A percentile compares a stretch with the other conserved stretches of the same genome.
These are phyloP conservation scores for Backusella morwellensis DNA, from an alignment of 192 early-diverging fungal genomes.

Conservation along the genomic window DNA sequence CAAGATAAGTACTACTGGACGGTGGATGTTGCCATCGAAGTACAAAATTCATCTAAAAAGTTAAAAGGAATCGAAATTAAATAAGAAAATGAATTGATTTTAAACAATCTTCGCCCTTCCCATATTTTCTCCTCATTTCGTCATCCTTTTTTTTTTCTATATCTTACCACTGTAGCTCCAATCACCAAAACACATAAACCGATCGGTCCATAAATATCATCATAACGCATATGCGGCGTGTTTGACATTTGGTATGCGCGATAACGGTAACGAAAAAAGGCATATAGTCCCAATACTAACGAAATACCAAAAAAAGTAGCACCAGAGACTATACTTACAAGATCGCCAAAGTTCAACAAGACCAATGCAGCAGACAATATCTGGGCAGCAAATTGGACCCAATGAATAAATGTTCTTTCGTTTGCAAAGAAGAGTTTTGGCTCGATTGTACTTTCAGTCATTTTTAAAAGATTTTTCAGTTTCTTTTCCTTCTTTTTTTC, in stretches of 20 bases:
- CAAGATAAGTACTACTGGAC: background rate
- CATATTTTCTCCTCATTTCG: background rate
- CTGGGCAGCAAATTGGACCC: conserved; percentile 77
- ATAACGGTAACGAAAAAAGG: conserved; percentile 73
- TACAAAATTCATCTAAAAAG: conserved; percentile 12
- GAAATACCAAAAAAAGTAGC: conserved; percentile 67
- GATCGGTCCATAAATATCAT: conserved; percentile 74
- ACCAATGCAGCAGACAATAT: conserved; percentile 66
- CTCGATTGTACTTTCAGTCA: conserved; percentile 49
- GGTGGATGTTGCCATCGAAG: conserved; percentile 47
- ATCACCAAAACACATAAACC: conserved; percentile 67
- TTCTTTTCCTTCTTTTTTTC: conserved; percentile 21
- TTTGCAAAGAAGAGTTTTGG: conserved; percentile 95
- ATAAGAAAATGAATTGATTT: background rate
- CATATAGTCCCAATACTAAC: conserved; percentile 70
- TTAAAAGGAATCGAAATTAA: background rate
- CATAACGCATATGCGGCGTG: conserved; percentile 47
- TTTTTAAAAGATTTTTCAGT: background rate
- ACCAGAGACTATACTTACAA: conserved; percentile 60
- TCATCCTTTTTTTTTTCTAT: background rate
- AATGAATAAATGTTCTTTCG: conserved; percentile 88
- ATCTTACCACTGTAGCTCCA: conserved; percentile 44
- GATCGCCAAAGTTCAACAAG: conserved; percentile 80
- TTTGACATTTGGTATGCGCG: conserved; percentile 66
- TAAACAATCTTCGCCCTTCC: background rate